Conservation (phyloP, 441 rosid genomes). For the Erysimum pusillum region DNA sequence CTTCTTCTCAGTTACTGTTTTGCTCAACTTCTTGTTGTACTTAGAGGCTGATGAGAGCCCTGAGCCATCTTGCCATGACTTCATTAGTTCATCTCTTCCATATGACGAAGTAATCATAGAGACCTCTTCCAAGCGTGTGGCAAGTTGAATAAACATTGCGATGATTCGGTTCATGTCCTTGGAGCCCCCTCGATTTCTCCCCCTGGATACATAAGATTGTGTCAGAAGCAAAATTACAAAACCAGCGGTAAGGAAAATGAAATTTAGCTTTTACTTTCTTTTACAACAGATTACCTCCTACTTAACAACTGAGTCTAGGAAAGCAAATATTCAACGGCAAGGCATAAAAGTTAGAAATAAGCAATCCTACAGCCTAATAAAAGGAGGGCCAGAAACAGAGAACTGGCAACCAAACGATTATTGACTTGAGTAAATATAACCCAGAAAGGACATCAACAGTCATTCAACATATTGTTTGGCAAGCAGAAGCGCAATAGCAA, state of each 20-base stretch:
- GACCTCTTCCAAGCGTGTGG: constrained; percentile 87
- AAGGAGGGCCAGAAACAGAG: constrained; percentile 14
- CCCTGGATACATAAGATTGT: constrained; percentile 60
- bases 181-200: constrained; percentile 77
- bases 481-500: constrained; percentile 25
- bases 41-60: constrained; percentile 64
- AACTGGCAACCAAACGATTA: constrained; percentile 3
- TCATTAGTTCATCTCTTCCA: constrained; percentile 84
- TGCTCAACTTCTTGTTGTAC: constrained; percentile 70
- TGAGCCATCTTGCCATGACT: constrained; percentile 84
- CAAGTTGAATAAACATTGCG: constrained; percentile 85
- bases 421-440: constrained; percentile 26
- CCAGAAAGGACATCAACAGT: constrained; percentile 26
- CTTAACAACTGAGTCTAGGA: constrained; percentile 36
- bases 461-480: constrained; percentile 32
- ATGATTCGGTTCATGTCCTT: constrained; percentile 84
- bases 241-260: constrained; percentile 27
- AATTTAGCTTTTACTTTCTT: not conserved
- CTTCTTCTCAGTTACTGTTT: constrained; percentile 70
- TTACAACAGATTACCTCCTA: constrained; percentile 28
- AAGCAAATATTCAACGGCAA: constrained; percentile 21
- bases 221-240: constrained; percentile 33
- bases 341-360: constrained; percentile 18
- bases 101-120: constrained; percentile 75
- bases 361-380: constrained; percentile 28